phyloP scores from a whole-genome alignment of 2,329 filamentous ascomycete genomes.

The Daldinia sp. region DNA sequence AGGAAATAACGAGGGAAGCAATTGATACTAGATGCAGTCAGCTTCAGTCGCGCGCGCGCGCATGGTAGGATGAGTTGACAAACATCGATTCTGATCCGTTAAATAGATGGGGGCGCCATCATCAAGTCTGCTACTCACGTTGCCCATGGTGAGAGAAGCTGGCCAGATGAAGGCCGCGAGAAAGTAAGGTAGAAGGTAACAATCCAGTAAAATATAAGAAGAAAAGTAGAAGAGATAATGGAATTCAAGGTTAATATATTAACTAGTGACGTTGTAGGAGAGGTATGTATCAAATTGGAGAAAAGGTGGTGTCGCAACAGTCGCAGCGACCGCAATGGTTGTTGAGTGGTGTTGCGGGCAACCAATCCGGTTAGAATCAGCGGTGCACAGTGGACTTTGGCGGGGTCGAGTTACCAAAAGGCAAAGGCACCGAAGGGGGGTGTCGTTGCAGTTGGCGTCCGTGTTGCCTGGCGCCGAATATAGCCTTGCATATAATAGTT shows the following conservation, averaged over 20 bases:
- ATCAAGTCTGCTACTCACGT: constrained; percentile 88
- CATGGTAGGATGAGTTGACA: constrained; percentile 54
- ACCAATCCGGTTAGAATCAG: constrained; percentile 40
- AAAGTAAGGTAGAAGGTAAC: constrained; percentile 21
- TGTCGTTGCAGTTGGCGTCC: constrained; percentile 28
- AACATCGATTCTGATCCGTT: constrained; percentile 92
- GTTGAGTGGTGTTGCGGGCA: constrained; percentile 40
- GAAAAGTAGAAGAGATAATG: constrained; percentile 26
- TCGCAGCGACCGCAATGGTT: constrained; percentile 42
- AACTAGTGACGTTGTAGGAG: constrained; percentile 44
- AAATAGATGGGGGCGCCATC: constrained; percentile 85
- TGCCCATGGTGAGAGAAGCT: constrained; percentile 78
- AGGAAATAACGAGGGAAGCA: constrained; percentile 84
- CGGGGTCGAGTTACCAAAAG: constrained; percentile 33
- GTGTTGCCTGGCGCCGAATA: constrained; percentile 37
- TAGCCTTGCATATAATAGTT: constrained; percentile 26
- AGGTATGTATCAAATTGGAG: constrained; percentile 46
- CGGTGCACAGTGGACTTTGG: constrained; percentile 38
- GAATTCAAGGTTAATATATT: constrained; percentile 39
- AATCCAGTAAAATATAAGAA: constrained; percentile 28
- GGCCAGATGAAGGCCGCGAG: constrained; percentile 48
- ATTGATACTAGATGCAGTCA: constrained; percentile 77
- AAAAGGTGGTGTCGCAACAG: constrained; percentile 45
- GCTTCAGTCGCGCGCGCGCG: constrained; percentile 35
- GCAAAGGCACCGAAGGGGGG: constrained; percentile 19